Evolutionary conservation across 306 rosid genomes (phyloP).

Genomic region (Biancaea sappan): DNA sequence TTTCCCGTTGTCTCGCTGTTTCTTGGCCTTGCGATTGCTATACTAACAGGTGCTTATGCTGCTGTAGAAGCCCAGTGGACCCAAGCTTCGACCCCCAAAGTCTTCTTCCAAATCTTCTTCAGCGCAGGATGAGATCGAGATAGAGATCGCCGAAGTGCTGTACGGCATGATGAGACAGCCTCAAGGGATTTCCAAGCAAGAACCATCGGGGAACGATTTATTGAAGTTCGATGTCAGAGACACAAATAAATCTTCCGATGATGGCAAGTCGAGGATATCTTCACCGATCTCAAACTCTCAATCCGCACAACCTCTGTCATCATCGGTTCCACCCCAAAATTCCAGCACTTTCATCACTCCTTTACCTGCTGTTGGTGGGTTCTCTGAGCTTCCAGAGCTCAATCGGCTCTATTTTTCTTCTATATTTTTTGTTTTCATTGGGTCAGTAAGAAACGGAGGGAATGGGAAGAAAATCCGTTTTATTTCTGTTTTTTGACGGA

Average conservation of each 20-base stretch:
- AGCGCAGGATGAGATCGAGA: conserved; percentile 91
- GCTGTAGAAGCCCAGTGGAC: conserved; percentile 54
- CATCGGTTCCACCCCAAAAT: conserved; percentile 58
- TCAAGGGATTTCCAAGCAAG: conserved; percentile 76
- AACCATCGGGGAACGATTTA: conserved; percentile 71
- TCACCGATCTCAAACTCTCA: conserved; percentile 80
- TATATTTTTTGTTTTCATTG: conserved; percentile 23
- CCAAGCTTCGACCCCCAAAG: conserved; percentile 75
- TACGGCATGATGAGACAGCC: conserved; percentile 96
- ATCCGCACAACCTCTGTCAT: conserved; percentile 36
- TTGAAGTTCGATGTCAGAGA: conserved; percentile 60
- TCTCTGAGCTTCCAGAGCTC: conserved; percentile 26
- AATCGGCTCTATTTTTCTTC: not conserved
- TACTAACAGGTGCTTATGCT: conserved; percentile 44
- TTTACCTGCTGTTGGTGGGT: conserved; percentile 76
- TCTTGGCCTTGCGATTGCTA: not conserved
- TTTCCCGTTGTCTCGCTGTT: conserved; percentile 54
- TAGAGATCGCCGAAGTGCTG: conserved; percentile 92
- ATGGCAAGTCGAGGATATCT: conserved; percentile 68
- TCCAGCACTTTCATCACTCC: conserved; percentile 56
- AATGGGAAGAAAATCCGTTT: not conserved
- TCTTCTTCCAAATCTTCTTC: conserved; percentile 56
- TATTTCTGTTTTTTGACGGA: not conserved
- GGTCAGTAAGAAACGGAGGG: not conserved
- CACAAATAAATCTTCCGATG: conserved; percentile 56